Conservation (phyloP, 345 rosid genomes). For the Litchi chinensis region DNA sequence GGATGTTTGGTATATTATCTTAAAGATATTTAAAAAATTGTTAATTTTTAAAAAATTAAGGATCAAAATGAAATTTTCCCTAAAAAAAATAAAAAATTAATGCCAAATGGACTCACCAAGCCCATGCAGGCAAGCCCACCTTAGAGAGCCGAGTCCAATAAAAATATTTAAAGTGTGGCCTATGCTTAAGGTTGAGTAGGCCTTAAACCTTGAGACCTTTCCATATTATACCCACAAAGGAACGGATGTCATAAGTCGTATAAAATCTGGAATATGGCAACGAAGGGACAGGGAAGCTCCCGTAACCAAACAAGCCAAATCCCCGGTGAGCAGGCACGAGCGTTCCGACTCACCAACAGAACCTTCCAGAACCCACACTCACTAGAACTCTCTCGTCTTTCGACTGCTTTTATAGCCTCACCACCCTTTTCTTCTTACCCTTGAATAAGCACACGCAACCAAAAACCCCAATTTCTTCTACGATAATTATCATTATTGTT, state of each 20-base stretch:
- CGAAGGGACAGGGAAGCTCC: neutral
- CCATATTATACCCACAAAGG: too few species aligned
- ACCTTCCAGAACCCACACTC: slow-evolving; percentile 37
- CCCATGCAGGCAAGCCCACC: too few species aligned
- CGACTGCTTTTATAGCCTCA: neutral
- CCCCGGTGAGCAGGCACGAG: neutral
- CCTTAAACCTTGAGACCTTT: too few species aligned
- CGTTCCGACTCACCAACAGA: slow-evolving; percentile 5
- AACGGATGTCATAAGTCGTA: neutral
- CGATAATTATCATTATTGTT: neutral
- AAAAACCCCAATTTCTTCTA: neutral
- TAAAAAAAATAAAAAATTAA: too few species aligned
- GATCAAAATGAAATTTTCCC: too few species aligned
- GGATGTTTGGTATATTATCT: too few species aligned
- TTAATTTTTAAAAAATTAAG: too few species aligned
- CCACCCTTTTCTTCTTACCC: neutral
- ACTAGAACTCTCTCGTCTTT: slow-evolving; percentile 30
- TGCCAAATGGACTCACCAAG: too few species aligned
- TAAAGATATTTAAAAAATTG: too few species aligned
- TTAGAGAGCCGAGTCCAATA: too few species aligned
- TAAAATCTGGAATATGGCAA: neutral
- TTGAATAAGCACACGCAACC: neutral
- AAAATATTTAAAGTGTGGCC: too few species aligned
- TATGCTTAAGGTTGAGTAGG: too few species aligned
- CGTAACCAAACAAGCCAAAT: slow-evolving; percentile 11